A percentile compares a stretch with the other conserved stretches of the same genome.
These are phyloP conservation scores for Aureobasidium zeae DNA, from an alignment of 2,329 filamentous ascomycete genomes.

Conservation along the genomic window DNA sequence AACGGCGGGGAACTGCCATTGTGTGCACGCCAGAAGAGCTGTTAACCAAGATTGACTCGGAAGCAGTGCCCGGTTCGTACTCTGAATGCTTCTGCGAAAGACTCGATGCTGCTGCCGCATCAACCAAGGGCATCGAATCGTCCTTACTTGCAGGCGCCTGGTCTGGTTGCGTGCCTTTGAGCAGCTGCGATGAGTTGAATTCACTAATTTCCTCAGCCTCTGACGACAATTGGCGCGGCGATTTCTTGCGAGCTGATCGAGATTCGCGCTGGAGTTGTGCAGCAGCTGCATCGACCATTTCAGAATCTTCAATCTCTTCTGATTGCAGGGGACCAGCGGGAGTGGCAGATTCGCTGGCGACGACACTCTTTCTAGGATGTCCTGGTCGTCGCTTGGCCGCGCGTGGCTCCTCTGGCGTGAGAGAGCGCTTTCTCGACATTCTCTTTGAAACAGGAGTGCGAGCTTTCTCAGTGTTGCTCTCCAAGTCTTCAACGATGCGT, in stretches of 20 bases:
- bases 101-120: slow-evolving; percentile 17
- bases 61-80: slow-evolving; percentile 16
- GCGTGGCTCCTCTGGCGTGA: not conserved
- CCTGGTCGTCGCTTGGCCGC: not conserved
- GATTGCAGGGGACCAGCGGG: too few relatives aligned
- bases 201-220: slow-evolving; percentile 10
- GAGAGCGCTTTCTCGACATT: slow-evolving; percentile 2
- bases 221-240: not conserved
- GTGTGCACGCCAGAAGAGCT: slow-evolving; percentile 12
- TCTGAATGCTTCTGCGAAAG: slow-evolving; percentile 17
- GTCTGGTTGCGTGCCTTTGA: slow-evolving; percentile 15
- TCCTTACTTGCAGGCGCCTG: not conserved
- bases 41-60: not conserved
- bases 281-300: not conserved
- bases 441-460: too few relatives aligned
- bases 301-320: slow-evolving; percentile 2
- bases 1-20: not conserved
- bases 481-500: not conserved
- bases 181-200: slow-evolving; percentile 16
- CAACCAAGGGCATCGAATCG: slow-evolving; percentile 1
- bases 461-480: too few relatives aligned
- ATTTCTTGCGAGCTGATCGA: not conserved
- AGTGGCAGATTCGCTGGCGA: not conserved
- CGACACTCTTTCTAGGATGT: not conserved
- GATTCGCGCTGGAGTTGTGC: slow-evolving; percentile 5